Evolutionary conservation across 2,329 filamentous ascomycete species (phyloP).

Genomic region (Drechmeria coniospora): DNA sequence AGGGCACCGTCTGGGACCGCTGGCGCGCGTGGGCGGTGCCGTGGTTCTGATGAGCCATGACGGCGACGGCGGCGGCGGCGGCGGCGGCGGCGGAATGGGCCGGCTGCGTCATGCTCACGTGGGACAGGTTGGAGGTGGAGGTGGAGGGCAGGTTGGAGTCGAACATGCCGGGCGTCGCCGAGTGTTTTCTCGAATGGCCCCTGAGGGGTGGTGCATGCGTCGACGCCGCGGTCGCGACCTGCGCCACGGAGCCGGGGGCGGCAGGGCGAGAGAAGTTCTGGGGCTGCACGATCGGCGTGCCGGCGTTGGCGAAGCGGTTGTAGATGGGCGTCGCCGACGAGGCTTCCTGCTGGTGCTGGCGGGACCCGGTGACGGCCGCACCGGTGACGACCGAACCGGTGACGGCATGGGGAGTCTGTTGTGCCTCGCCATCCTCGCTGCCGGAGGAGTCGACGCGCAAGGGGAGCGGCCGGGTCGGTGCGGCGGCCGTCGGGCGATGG

Average conservation of each 20-base stretch:
- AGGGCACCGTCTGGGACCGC: constrained; percentile 59
- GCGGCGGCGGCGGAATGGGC: constrained; percentile 24
- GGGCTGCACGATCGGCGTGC: constrained; percentile 23
- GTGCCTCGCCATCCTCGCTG: constrained; percentile 10
- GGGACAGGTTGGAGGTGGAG: constrained; percentile 37
- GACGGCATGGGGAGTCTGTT: background rate
- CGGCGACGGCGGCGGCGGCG: constrained; percentile 28
- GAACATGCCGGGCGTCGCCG: constrained; percentile 62
- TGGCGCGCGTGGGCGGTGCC: constrained; percentile 40
- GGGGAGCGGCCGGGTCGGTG: constrained; percentile 17
- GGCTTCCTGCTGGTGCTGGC: constrained; percentile 24
- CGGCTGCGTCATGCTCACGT: constrained; percentile 25
- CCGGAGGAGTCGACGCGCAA: constrained; percentile 16
- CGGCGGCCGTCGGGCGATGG: constrained; percentile 3
- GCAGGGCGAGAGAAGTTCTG: constrained; percentile 46
- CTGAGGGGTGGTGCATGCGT: constrained; percentile 18
- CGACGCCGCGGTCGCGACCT: constrained; percentile 13
- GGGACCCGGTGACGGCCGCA: constrained; percentile 27
- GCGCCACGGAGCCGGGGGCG: constrained; percentile 15
- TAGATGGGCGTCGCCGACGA: constrained; percentile 30
- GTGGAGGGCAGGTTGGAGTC: constrained; percentile 56
- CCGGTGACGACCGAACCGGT: constrained; percentile 1
- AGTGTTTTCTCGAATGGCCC: constrained; percentile 46
- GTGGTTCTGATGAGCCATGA: constrained; percentile 50
- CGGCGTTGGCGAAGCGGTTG: constrained; percentile 32